Evolutionary conservation across 768 basidiomycete genomes (phyloP).

Genomic region (Artomyces pyxidatus): DNA sequence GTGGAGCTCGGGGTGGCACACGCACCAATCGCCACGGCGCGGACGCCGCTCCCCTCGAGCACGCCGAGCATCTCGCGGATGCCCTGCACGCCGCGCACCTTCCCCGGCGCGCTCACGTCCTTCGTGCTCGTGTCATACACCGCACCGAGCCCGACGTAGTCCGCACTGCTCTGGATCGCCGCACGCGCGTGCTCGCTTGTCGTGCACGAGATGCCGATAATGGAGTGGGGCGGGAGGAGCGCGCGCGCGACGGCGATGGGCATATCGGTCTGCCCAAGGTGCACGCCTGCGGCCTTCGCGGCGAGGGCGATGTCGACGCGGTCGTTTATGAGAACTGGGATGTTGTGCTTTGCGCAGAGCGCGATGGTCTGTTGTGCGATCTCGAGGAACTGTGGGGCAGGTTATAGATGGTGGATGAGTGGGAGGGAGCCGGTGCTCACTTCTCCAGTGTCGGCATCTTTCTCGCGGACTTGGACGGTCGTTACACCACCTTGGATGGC

Average conservation of each 20-base stretch:
- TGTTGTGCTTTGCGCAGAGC: constrained; percentile 65
- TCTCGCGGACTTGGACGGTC: constrained; percentile 85
- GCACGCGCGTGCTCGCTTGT: constrained; percentile 52
- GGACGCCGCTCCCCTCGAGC: constrained; percentile 55
- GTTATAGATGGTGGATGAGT: neutral
- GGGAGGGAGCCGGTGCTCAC: constrained; percentile 32
- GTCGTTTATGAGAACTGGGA: constrained; percentile 85
- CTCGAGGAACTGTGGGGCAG: constrained; percentile 54
- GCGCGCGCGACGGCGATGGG: constrained; percentile 53
- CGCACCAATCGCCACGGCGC: constrained; percentile 82
- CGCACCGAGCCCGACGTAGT: constrained; percentile 86
- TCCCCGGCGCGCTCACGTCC: constrained; percentile 45
- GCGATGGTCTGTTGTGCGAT: constrained; percentile 62
- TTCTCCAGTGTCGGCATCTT: constrained; percentile 71
- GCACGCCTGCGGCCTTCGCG: constrained; percentile 69
- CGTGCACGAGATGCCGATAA: constrained; percentile 80
- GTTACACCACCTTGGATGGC: constrained; percentile 83
- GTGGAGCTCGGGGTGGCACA: neutral
- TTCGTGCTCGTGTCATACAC: constrained; percentile 81
- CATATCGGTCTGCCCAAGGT: constrained; percentile 88
- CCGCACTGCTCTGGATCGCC: constrained; percentile 58
- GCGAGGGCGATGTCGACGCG: constrained; percentile 83
- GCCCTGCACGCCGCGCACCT: constrained; percentile 60
- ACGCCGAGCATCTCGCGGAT: constrained; percentile 58
- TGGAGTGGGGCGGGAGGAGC: constrained; percentile 57